Evolutionary conservation across 108 stramenopile genomes (phyloP).

Genomic region (Aureococcus anophagefferens): DNA sequence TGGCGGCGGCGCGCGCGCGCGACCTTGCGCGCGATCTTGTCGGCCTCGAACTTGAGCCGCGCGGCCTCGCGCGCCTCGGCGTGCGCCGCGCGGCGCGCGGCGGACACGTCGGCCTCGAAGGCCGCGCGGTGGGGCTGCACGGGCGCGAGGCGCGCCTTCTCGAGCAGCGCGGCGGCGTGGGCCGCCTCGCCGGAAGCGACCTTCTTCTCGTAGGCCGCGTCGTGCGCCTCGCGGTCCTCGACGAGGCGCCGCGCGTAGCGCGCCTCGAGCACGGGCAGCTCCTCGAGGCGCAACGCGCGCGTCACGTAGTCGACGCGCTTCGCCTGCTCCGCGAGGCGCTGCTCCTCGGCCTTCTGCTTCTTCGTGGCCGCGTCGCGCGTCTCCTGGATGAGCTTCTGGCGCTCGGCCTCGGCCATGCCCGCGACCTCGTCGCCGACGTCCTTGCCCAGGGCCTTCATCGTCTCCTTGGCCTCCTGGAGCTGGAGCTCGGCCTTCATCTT

Average conservation of each 20-base stretch:
- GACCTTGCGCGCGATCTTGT: background rate
- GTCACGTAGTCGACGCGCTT: slow-evolving; percentile 78
- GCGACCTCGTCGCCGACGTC: slow-evolving; percentile 67
- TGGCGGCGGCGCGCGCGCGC: background rate
- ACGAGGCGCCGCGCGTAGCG: slow-evolving; percentile 15
- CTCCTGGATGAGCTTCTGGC: slow-evolving; percentile 25
- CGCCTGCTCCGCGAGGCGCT: slow-evolving; percentile 64
- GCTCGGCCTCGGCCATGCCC: slow-evolving; percentile 29
- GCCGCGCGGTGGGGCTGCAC: slow-evolving; percentile 42
- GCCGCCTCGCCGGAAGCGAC: slow-evolving; percentile 53
- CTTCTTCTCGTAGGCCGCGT: slow-evolving; percentile 58
- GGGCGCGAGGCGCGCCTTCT: slow-evolving; percentile 55
- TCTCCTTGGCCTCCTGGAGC: slow-evolving; percentile 77
- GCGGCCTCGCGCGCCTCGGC: slow-evolving; percentile 46
- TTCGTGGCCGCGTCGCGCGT: slow-evolving; percentile 64
- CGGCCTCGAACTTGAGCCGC: too few relatives aligned
- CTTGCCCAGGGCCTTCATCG: slow-evolving; percentile 69
- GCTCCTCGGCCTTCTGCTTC: slow-evolving; percentile 82
- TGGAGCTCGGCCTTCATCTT: slow-evolving; percentile 50
- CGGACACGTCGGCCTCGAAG: slow-evolving; percentile 62
- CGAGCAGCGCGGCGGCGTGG: slow-evolving; percentile 59
- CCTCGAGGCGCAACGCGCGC: slow-evolving; percentile 88
- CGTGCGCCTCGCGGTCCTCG: slow-evolving; percentile 21
- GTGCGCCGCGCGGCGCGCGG: slow-evolving; percentile 46
- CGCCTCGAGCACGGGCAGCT: slow-evolving; percentile 59